Evolutionary conservation across 2,329 filamentous ascomycete genomes (phyloP), one percentile per base, ranked within the genome.

Genomic region (Pleomassaria siparia): DNA sequence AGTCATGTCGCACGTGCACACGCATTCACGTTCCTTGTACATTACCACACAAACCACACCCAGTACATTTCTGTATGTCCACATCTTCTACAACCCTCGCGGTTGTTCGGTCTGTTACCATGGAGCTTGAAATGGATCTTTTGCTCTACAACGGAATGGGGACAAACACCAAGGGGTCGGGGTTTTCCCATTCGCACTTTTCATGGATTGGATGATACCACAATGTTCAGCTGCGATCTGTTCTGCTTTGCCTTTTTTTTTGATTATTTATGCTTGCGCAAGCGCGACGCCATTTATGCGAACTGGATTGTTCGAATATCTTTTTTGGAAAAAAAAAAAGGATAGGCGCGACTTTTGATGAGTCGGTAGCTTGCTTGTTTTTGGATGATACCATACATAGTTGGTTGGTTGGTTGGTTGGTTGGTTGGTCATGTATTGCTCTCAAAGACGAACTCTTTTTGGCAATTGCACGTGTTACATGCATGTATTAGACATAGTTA

Each of bases 1-100:
- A 59, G 61, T 56, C 10, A 21, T 15, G 6, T 20, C 35, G 16
- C 13, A 20, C 16, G n/a, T 22, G 24, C 37, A 9, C 28, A 26
- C 25, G n/a, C n/a, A 32, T 11, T 44, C 18, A 36, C 41, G 30
- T 13, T 35, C 43, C 40, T 43, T 51, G 48, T 54, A 54, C 39
- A 51, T 51, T 47, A 37, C 16, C 37, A 22, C 26, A 24, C 12
- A 4, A 18, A n/a, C 9, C 18, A 43, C 22, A 18, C 8, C 4
- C 20, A 44, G 10, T 25, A 42, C n/a, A 24, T 13, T 41, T 29
- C 18, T 41, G 22, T 28, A 28, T 41, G 39, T 41, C 39, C 20
- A 37, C 24, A 37, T 22, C 35, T 37, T 37, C 35, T 37, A 37
- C 35, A 37, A 24, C 18, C 18, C 9, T 13, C 20, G 29, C 9